Evolutionary conservation across 1,284 basidiomycete genomes (phyloP).

Genomic region (Marasmius fiardii): DNA sequence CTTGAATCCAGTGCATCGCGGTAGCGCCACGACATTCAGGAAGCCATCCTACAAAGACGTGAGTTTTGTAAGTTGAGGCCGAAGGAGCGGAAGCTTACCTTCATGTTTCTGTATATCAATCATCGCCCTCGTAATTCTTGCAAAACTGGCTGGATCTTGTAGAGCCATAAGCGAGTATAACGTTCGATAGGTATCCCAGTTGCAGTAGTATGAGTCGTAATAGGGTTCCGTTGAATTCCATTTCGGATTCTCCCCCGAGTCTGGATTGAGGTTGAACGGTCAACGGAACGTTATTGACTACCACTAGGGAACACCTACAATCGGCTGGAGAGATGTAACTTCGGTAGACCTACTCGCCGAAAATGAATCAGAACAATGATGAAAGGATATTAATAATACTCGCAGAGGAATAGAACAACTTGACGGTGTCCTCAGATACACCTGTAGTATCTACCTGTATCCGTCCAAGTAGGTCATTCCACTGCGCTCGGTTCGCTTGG

Average conservation of each 20-base stretch:
- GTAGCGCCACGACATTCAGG: conserved; percentile 59
- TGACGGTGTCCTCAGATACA: conserved; percentile 45
- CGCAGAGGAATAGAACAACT: conserved; percentile 59
- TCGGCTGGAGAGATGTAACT: conserved; percentile 68
- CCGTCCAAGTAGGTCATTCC: conserved; percentile 55
- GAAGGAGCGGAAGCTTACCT: conserved; percentile 27
- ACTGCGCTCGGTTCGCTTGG: conserved; percentile 38
- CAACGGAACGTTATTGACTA: neutral
- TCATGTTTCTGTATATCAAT: conserved; percentile 66
- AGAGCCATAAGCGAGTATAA: conserved; percentile 57
- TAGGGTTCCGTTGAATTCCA: conserved; percentile 50
- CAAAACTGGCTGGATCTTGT: conserved; percentile 56
- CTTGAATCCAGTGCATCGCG: conserved; percentile 49
- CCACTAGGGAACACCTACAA: conserved; percentile 32
- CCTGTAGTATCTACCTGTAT: conserved; percentile 50
- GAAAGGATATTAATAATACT: conserved; percentile 22
- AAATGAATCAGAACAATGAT: conserved; percentile 24
- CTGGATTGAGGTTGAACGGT: conserved; percentile 25
- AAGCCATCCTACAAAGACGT: conserved; percentile 37
- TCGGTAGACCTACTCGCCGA: conserved; percentile 47
- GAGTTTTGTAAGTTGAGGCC: neutral
- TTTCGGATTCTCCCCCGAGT: conserved; percentile 55
- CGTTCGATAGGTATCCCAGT: conserved; percentile 68
- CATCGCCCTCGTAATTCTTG: conserved; percentile 56
- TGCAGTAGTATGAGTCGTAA: conserved; percentile 65